These are phyloP conservation scores for Pestalotiopsis sp. DNA, from an alignment of 2,329 filamentous ascomycete species.

Conservation along the genomic window DNA sequence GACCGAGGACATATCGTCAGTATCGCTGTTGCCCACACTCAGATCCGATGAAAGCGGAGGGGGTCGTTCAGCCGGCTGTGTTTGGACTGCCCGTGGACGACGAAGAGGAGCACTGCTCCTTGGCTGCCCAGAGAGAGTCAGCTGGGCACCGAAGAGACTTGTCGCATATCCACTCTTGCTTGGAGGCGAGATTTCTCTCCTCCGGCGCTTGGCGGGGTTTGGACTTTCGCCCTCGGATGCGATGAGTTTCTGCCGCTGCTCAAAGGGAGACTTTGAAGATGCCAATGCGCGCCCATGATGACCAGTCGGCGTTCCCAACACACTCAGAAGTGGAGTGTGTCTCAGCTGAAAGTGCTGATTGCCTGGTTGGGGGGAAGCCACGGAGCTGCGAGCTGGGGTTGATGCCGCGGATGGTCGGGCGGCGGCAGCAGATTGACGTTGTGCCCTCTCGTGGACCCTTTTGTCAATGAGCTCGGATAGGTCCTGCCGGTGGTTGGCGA, in stretches of 20 bases:
- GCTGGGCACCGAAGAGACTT: conserved; percentile 50
- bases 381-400: conserved; percentile 20
- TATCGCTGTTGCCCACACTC: conserved; percentile 15
- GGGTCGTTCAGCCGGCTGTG: conserved; percentile 12
- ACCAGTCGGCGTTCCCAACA: conserved; percentile 67
- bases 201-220: conserved; percentile 44
- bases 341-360: conserved; percentile 38
- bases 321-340: conserved; percentile 52
- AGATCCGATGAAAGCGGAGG: conserved; percentile 16
- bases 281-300: conserved; percentile 63
- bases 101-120: conserved; percentile 33
- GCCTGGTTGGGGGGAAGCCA: conserved; percentile 13
- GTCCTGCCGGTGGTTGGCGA: conserved; percentile 77
- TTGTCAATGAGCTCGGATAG: conserved; percentile 75
- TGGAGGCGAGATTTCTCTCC: conserved; percentile 37
- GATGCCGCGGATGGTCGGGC: conserved; percentile 32
- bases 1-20: conserved; percentile 9
- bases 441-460: conserved; percentile 58
- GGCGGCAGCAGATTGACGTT: conserved; percentile 47
- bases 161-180: conserved; percentile 53
- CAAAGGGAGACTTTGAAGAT: conserved; percentile 66
- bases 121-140: conserved; percentile 44
- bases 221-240: conserved; percentile 20
- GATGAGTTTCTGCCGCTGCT: conserved; percentile 48
- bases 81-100: conserved; percentile 16